phyloP scores from a whole-genome alignment of 768 basidiomycete species.

The Russula earlei region DNA sequence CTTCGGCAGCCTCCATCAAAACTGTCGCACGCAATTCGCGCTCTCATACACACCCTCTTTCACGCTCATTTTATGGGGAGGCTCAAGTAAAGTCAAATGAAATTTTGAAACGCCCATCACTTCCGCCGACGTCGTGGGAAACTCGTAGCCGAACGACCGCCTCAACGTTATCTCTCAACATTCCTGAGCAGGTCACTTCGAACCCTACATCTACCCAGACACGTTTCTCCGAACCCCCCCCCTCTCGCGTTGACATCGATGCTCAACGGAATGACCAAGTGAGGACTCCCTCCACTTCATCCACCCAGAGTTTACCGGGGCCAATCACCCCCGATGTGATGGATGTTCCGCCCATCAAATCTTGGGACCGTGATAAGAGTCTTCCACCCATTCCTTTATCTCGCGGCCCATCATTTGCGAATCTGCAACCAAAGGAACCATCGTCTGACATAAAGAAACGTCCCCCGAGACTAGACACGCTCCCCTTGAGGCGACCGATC shows the following conservation, averaged over 20 bases:
- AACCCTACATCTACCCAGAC: not conserved
- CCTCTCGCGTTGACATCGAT: conserved; percentile 3
- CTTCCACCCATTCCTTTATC: conserved; percentile 19
- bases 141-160: not conserved
- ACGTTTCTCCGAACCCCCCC: conserved; percentile 16
- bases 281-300: conserved; percentile 14
- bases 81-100: not conserved
- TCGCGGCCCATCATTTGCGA: conserved; percentile 7
- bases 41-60: conserved; percentile 21
- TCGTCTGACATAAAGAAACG: conserved; percentile 1
- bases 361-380: conserved; percentile 17
- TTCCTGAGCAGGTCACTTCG: conserved; percentile 8
- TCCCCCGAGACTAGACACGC: not conserved
- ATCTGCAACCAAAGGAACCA: not conserved
- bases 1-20: conserved; percentile 17
- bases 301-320: conserved; percentile 13
- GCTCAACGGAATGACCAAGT: conserved; percentile 11
- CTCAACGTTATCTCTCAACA: conserved; percentile 7
- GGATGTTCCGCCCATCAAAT: not conserved
- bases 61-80: conserved; percentile 21
- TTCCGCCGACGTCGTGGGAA: conserved; percentile 18
- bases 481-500: not conserved
- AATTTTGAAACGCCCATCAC: conserved; percentile 5
- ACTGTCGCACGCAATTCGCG: conserved; percentile 2
- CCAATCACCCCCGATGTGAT: conserved; percentile 15